Percentiles rank a stretch among this genome's conserved stretches.
These are phyloP conservation scores for Chloropicon primus DNA, from an alignment of 139 green algal species.

Conservation along the genomic window DNA sequence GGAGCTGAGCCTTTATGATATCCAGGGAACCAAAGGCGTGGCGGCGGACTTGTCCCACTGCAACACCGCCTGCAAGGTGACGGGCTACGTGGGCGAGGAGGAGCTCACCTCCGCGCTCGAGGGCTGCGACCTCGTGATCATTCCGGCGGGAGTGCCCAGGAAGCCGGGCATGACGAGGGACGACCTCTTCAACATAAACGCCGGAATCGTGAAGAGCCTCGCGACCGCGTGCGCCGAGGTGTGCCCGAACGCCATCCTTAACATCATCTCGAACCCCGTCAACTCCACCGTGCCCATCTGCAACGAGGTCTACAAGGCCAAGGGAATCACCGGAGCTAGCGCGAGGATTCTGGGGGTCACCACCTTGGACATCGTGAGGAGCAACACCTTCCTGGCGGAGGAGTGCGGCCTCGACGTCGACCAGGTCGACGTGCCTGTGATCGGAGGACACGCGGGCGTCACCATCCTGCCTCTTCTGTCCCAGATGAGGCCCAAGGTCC, in stretches of 20 bases:
- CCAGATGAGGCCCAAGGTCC: slow-evolving; percentile 67
- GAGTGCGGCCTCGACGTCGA: slow-evolving; percentile 42
- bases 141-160: slow-evolving; percentile 87
- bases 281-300: slow-evolving; percentile 88
- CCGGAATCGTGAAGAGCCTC: slow-evolving; percentile 83
- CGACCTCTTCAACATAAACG: slow-evolving; percentile 97
- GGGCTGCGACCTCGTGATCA: slow-evolving; percentile 77
- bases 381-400: slow-evolving; percentile 95
- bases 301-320: slow-evolving; percentile 71
- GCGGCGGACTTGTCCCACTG: slow-evolving; percentile 88
- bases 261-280: slow-evolving; percentile 84
- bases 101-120: slow-evolving; percentile 52
- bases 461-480: slow-evolving; percentile 97
- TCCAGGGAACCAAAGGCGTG: slow-evolving; percentile 81
- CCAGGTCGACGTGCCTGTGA: slow-evolving; percentile 83
- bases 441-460: slow-evolving; percentile 90
- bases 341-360: slow-evolving; percentile 83
- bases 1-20: slow-evolving; percentile 91
- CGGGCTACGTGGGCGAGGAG: slow-evolving; percentile 49
- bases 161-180: slow-evolving; percentile 99
- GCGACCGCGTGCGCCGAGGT: slow-evolving; percentile 70
- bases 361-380: slow-evolving; percentile 71
- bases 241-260: slow-evolving; percentile 67
- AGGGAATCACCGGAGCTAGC: background rate
- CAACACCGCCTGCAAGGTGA: slow-evolving; percentile 74